Percentiles rank a stretch among this genome's conserved stretches.
These are phyloP conservation scores for Saitozyma sp. DNA, from an alignment of 768 basidiomycete species.

Conservation along the genomic window DNA sequence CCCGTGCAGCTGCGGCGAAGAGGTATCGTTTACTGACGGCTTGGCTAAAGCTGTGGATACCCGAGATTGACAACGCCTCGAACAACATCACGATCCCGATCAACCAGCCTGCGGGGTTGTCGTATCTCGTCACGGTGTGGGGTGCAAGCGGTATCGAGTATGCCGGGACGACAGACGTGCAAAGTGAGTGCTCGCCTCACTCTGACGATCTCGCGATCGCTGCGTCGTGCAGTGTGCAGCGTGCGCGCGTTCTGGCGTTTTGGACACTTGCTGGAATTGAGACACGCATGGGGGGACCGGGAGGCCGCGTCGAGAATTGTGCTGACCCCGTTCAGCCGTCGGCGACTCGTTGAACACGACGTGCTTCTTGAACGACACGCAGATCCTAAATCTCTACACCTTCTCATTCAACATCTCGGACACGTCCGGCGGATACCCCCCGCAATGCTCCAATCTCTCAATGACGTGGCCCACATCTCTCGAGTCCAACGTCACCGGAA, in stretches of 20 bases:
- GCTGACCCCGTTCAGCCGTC: constrained; percentile 18
- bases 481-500: constrained; percentile 32
- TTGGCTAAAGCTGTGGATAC: constrained; percentile 34
- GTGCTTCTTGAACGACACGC: constrained; percentile 36
- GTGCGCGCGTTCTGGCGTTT: no score
- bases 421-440: constrained; percentile 20
- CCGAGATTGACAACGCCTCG: constrained; percentile 22
- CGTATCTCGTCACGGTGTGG: constrained; percentile 43
- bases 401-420: constrained; percentile 44
- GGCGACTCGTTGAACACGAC: constrained; percentile 11
- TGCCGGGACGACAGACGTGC: constrained; percentile 44
- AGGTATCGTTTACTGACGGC: constrained; percentile 1
- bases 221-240: no score
- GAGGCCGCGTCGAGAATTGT: neutral
- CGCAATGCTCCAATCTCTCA: constrained; percentile 41
- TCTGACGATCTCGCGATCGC: no score
- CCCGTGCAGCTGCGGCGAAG: neutral
- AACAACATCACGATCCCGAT: constrained; percentile 31
- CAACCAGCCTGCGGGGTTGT: constrained; percentile 29
- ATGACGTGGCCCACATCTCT: constrained; percentile 44
- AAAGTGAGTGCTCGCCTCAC: constrained; percentile 26
- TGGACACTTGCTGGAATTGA: no score
- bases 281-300: no score
- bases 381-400: constrained; percentile 36
- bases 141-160: constrained; percentile 38